These are phyloP conservation scores for Candida labiduridarum DNA, from an alignment of 1,139 yeast genomes.

Conservation along the genomic window DNA sequence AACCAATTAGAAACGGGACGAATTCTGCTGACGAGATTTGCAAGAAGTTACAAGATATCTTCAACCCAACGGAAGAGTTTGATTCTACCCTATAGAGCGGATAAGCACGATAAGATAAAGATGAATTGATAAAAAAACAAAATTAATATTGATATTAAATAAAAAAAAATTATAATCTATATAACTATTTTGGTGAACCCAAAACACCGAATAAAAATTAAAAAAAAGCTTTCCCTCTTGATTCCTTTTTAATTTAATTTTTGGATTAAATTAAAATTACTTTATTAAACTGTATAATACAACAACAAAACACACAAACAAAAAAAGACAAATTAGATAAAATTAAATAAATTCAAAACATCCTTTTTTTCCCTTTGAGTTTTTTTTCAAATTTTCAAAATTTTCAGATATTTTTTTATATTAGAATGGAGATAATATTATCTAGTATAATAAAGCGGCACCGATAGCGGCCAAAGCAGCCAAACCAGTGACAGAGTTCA, in stretches of 20 bases:
- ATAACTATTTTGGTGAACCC: background rate
- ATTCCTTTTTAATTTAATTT: background rate
- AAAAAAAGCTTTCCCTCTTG: background rate
- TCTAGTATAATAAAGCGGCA: conserved; percentile 34
- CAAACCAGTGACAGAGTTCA: conserved; percentile 41
- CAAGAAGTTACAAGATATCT: conserved; percentile 12
- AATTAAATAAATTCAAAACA: background rate
- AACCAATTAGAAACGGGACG: background rate
- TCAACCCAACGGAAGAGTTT: conserved; percentile 17
- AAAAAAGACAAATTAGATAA: no score
- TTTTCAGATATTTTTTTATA: no score
- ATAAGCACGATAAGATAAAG: no score
- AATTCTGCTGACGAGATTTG: conserved; percentile 6
- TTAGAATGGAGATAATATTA: background rate
- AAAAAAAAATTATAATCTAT: conserved; percentile 2
- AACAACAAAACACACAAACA: background rate
- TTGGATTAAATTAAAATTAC: conserved; percentile 1
- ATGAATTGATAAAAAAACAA: background rate
- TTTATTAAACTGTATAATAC: conserved; percentile 10
- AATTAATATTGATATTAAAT: background rate
- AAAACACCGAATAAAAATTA: background rate
- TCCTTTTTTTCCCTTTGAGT: background rate
- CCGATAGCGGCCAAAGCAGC: conserved; percentile 78
- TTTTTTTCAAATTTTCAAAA: background rate
- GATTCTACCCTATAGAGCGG: conserved; percentile 13